Base-by-base conservation (phyloP, 2,329 filamentous ascomycete species). In the Thelonectria discophora region DNA sequence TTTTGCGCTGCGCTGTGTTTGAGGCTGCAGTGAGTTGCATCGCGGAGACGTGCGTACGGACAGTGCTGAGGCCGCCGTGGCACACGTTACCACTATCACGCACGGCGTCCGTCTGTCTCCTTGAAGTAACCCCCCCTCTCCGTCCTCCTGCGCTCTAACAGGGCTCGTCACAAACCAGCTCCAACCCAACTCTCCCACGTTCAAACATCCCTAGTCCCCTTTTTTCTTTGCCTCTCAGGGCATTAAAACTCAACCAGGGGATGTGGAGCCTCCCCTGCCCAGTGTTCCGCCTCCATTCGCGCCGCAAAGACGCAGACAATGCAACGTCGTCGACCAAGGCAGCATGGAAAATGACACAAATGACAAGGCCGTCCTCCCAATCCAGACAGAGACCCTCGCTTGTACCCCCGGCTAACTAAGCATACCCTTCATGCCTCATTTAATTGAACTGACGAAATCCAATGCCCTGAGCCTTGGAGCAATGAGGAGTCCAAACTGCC, bases 211-310 rank as follows among this genome's bases (percentile, higher is more conserved):
- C 45, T 17, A n/a, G 21, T 10, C 32, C 51, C 52, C 52, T 12
- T 20, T 46, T 55, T 55, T 55, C 46, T 34, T 30, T 5, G 46
- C 37, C 27, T 55, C 37, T 32, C 42, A 24, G 37, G 30, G 27
- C 20, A 30, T 24, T 18, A n/a, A 43, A 47, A 24, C 24, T 7
- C 37, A 55, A 20, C 40, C 40, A 32, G 30, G 53, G 53, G 48
- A 43, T 55, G 53, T 43, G 42, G 43, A 15, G n/a, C n/a, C n/a
- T n/a, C n/a, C n/a, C n/a, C n/a, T n/a, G n/a, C n/a, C n/a, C n/a
- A n/a, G n/a, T n/a, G n/a, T n/a, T 7, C 24, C 24, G 24, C 24
- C 24, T 24, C 7, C 24, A 24, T 24, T 7, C 13, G 15, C 21
- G 43, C 20, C 43, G 17, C 27, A n/a, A 13, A 21, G 13, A 45